phyloP scores from a whole-genome alignment of 2,329 filamentous ascomycete genomes.

The Nemania sp. region DNA sequence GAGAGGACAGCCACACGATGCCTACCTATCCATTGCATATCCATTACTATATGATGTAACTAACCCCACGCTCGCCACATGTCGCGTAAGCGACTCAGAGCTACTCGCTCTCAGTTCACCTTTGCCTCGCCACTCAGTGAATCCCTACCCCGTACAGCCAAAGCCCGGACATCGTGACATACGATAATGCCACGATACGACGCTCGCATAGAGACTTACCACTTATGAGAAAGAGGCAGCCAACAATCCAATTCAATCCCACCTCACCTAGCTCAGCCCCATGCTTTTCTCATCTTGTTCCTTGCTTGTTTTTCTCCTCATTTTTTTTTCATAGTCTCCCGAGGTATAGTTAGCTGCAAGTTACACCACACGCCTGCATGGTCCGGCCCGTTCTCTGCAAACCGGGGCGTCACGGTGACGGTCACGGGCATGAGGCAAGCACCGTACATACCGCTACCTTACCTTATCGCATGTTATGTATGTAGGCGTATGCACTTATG shows the following conservation, averaged over 20 bases:
- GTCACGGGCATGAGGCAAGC: neutral
- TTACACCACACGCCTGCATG: neutral
- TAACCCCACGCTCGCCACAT: slow-evolving; percentile 16
- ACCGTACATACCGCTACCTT: neutral
- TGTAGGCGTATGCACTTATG: neutral
- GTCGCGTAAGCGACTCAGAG: neutral
- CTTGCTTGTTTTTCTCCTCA: neutral
- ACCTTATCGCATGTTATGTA: neutral
- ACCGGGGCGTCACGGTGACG: slow-evolving; percentile 2
- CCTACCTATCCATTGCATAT: neutral
- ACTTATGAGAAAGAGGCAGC: neutral
- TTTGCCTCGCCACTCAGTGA: neutral
- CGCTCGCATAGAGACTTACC: neutral
- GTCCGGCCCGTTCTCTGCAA: slow-evolving; percentile 5
- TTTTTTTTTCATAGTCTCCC: neutral
- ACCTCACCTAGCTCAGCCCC: neutral
- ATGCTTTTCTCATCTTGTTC: neutral
- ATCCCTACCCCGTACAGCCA: neutral
- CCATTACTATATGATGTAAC: neutral
- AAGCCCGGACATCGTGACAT: neutral
- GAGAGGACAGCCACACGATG: slow-evolving; percentile 2
- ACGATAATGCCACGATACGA: neutral
- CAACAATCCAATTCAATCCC: neutral
- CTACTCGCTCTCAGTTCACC: neutral
- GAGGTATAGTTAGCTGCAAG: slow-evolving; percentile 13